Conservation (phyloP, 2,329 filamentous ascomycete genomes). For the Epichloe sibirici region DNA sequence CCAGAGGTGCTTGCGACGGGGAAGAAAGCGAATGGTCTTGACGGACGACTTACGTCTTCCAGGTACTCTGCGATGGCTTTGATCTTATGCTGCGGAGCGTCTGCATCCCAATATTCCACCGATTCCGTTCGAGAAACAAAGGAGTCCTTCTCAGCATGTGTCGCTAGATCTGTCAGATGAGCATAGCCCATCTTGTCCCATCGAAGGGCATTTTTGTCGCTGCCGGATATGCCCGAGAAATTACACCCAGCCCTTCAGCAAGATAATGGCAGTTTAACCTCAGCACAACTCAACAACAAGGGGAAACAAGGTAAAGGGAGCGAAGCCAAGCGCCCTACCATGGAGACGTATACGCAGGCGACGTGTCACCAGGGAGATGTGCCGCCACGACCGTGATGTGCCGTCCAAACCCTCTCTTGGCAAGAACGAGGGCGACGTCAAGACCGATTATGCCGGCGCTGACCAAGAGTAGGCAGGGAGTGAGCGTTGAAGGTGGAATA, state of each 20-base stretch:
- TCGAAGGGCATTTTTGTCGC: constrained; percentile 26
- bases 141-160: constrained; percentile 16
- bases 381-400: constrained; percentile 27
- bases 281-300: too few species aligned
- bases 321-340: background rate
- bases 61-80: constrained; percentile 27
- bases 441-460: constrained; percentile 41
- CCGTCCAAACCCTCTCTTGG: constrained; percentile 31
- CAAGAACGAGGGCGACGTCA: constrained; percentile 30
- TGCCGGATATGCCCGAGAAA: constrained; percentile 31
- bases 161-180: constrained; percentile 23
- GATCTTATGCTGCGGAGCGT: constrained; percentile 27
- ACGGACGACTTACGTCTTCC: constrained; percentile 20
- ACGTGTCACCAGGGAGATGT: constrained; percentile 26
- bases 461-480: too few species aligned
- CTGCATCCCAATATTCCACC: constrained; percentile 28
- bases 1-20: too few species aligned
- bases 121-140: constrained; percentile 26
- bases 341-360: background rate
- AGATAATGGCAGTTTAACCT: too few species aligned
- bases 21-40: background rate
- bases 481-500: too few species aligned
- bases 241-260: constrained; percentile 28
- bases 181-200: constrained; percentile 30
- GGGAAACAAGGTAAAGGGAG: too few species aligned